Evolutionary conservation across 2,329 filamentous ascomycete species (phyloP).

Genomic region (Alternaria burnsii): DNA sequence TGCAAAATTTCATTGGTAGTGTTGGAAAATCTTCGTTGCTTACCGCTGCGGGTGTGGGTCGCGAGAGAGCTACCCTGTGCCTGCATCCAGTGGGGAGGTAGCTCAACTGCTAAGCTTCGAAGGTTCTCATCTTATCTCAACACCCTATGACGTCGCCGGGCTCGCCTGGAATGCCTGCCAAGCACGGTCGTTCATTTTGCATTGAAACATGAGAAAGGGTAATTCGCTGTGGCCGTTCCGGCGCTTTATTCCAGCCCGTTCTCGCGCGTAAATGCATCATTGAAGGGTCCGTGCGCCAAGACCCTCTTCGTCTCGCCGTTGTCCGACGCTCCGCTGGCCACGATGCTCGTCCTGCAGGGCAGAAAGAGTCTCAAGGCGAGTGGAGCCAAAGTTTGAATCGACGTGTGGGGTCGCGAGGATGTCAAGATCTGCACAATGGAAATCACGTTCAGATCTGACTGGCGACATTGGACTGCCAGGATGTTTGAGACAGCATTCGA

Average conservation of each 20-base stretch:
- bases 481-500: background rate
- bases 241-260: background rate
- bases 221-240: conserved; percentile 4
- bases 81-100: background rate
- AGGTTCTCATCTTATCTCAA: background rate
- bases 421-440: conserved; percentile 7
- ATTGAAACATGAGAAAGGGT: background rate
- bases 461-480: background rate
- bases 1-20: conserved; percentile 1
- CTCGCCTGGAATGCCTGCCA: background rate
- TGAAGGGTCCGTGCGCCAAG: background rate
- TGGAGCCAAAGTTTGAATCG: conserved; percentile 13
- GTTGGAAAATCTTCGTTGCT: background rate
- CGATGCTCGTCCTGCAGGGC: background rate
- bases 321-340: conserved; percentile 9
- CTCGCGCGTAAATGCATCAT: background rate
- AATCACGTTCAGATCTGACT: conserved; percentile 1
- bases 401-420: conserved; percentile 21
- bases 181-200: background rate
- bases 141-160: background rate
- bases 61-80: background rate
- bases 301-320: background rate
- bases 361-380: conserved; percentile 3
- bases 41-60: background rate
- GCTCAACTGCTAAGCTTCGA: conserved; percentile 2